phyloP scores from a whole-genome alignment of 495 filamentous ascomycete genomes.

The Staphylotrichum longicolle region DNA sequence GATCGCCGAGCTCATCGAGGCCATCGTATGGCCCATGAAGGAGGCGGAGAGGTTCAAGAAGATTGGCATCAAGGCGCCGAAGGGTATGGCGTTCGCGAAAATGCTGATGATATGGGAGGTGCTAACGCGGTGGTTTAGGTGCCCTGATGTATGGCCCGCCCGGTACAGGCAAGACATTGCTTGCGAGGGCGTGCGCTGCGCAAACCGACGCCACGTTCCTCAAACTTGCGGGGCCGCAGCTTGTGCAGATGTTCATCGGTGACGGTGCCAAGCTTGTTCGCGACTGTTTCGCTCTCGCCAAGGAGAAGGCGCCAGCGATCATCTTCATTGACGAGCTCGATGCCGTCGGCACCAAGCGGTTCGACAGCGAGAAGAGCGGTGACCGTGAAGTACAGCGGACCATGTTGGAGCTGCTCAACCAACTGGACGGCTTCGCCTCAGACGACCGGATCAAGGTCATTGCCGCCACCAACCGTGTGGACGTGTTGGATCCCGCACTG shows the following conservation, averaged over 20 bases:
- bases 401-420: conserved; percentile 98
- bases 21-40: conserved; percentile 99
- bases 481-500: conserved; percentile 93
- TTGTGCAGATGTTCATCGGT: conserved; percentile 99
- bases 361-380: conserved; percentile 97
- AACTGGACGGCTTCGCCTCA: conserved; percentile 97
- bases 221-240: conserved; percentile 94
- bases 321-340: conserved; percentile 99
- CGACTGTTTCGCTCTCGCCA: conserved; percentile 94
- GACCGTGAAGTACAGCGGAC: conserved; percentile 98
- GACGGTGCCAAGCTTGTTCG: conserved; percentile 97
- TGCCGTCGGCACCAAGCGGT: conserved; percentile 96
- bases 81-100: conserved; percentile 60
- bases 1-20: conserved; percentile 99
- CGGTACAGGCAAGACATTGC: conserved; percentile 94
- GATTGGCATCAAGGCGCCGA: conserved; percentile 99
- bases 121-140: conserved; percentile 49
- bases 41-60: conserved; percentile 98
- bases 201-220: conserved; percentile 99
- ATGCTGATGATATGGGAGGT: background rate
- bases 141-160: conserved; percentile 98
- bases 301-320: conserved; percentile 97
- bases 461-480: conserved; percentile 95
- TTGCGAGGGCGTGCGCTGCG: conserved; percentile 94
- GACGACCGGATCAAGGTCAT: conserved; percentile 99